Percentiles rank a stretch among this genome's conserved stretches.
These are phyloP conservation scores for Globisporangium solare DNA, from an alignment of 352 stramenopile species.

Conservation along the genomic window DNA sequence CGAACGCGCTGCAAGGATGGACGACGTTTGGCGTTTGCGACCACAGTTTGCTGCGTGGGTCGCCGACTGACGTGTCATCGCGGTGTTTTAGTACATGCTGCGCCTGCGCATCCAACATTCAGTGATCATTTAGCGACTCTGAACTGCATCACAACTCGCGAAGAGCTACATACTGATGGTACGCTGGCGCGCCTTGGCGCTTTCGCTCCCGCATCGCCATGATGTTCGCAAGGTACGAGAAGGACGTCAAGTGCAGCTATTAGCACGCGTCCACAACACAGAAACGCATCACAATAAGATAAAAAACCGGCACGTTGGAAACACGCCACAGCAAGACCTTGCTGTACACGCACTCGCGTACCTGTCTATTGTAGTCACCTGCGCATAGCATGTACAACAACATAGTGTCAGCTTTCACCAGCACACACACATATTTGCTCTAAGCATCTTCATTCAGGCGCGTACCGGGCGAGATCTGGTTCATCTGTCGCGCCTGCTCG, in stretches of 20 bases:
- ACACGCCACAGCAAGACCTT: background rate
- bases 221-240: slow-evolving; percentile 49
- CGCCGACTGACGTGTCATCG: background rate
- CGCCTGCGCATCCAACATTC: slow-evolving; percentile 21
- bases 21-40: background rate
- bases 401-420: background rate
- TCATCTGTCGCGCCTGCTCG: slow-evolving; percentile 33
- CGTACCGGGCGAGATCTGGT: slow-evolving; percentile 37
- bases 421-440: background rate
- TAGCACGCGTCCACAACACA: too few species aligned
- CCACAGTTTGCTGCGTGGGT: background rate
- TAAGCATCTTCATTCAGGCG: background rate
- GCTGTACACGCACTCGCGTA: slow-evolving; percentile 1
- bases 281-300: background rate
- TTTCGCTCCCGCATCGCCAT: slow-evolving; percentile 46
- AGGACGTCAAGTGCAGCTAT: slow-evolving; percentile 46
- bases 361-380: slow-evolving; percentile 53
- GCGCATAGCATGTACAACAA: slow-evolving; percentile 2
- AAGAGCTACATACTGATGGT: slow-evolving; percentile 18
- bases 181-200: slow-evolving; percentile 18
- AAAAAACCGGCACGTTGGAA: too few species aligned
- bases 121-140: too few species aligned
- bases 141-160: too few species aligned
- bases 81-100: slow-evolving; percentile 35
- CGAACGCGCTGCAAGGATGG: background rate